Evolutionary conservation across 139 green algal genomes (phyloP).

Genomic region (Coccomyxa sp.): DNA sequence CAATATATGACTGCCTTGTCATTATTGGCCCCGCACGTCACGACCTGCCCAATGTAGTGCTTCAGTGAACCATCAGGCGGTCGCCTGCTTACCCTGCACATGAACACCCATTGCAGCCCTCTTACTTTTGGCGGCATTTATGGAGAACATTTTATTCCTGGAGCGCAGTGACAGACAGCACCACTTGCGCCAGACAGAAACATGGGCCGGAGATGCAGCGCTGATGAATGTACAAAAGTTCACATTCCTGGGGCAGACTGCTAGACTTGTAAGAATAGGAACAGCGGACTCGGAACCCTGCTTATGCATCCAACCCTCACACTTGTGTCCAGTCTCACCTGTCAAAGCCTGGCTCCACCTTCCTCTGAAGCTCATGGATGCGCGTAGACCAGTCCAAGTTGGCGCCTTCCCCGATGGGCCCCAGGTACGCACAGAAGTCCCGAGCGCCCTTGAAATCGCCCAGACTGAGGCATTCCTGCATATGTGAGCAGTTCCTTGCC

Average conservation of each 20-base stretch:
- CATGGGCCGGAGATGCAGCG: not conserved
- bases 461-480: constrained; percentile 9
- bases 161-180: not conserved
- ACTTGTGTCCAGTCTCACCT: too few species aligned
- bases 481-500: too few species aligned
- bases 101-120: too few species aligned
- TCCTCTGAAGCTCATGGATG: too few species aligned
- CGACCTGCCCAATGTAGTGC: constrained; percentile 30
- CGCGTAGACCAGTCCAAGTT: too few species aligned
- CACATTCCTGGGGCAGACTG: not conserved
- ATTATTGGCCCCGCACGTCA: constrained; percentile 31
- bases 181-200: not conserved
- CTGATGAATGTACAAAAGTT: not conserved
- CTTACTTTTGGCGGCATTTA: too few species aligned
- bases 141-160: too few species aligned
- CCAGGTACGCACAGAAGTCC: not conserved
- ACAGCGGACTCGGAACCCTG: too few species aligned
- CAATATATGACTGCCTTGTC: constrained; percentile 19
- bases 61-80: constrained; percentile 2
- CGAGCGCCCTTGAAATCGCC: too few species aligned
- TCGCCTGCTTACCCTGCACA: constrained; percentile 2
- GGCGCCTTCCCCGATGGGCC: not conserved
- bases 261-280: not conserved
- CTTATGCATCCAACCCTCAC: too few species aligned
- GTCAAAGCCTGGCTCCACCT: too few species aligned